A percentile compares a stretch with the other conserved stretches of the same genome.
Conservation (phyloP, 192 early-diverging fungal species). For the Entrophospora sp. region DNA sequence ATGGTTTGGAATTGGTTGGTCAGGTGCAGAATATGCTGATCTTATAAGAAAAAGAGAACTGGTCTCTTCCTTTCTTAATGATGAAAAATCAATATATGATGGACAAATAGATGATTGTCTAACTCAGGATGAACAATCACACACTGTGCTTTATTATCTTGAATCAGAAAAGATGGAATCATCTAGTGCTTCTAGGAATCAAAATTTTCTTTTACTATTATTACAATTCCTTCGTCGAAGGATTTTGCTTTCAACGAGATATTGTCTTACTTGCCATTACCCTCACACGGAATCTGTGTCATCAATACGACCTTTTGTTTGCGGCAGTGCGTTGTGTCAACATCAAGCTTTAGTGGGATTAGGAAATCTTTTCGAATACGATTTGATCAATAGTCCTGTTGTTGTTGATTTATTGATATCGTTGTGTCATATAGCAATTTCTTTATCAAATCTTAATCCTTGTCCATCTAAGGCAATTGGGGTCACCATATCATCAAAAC, state of each 20-base stretch:
- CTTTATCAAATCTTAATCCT: slow-evolving; percentile 19
- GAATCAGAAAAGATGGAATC: slow-evolving; percentile 11
- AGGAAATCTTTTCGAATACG: slow-evolving; percentile 36
- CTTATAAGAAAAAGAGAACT: neutral
- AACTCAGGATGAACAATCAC: neutral
- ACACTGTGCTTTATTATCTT: slow-evolving; percentile 16
- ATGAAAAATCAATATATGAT: neutral
- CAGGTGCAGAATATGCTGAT: slow-evolving; percentile 18
- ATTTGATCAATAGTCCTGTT: slow-evolving; percentile 28
- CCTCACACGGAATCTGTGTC: slow-evolving; percentile 21
- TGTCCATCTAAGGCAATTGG: slow-evolving; percentile 27
- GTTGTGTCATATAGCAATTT: slow-evolving; percentile 33
- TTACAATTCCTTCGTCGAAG: slow-evolving; percentile 33
- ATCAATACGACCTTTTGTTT: slow-evolving; percentile 38
- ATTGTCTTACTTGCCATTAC: slow-evolving; percentile 36
- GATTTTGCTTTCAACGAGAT: slow-evolving; percentile 26
- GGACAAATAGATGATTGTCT: slow-evolving; percentile 15
- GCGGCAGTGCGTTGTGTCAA: slow-evolving; percentile 28
- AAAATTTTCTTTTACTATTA: slow-evolving; percentile 31
- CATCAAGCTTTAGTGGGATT: slow-evolving; percentile 37
- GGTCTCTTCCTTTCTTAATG: slow-evolving; percentile 3
- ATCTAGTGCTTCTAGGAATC: slow-evolving; percentile 7
- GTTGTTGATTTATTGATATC: slow-evolving; percentile 39
- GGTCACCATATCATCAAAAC: slow-evolving; percentile 8
- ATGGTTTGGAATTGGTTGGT: slow-evolving; percentile 25